Base-by-base conservation (phyloP, 2,329 filamentous ascomycete genomes). In the Scedosporium minutisporum region DNA sequence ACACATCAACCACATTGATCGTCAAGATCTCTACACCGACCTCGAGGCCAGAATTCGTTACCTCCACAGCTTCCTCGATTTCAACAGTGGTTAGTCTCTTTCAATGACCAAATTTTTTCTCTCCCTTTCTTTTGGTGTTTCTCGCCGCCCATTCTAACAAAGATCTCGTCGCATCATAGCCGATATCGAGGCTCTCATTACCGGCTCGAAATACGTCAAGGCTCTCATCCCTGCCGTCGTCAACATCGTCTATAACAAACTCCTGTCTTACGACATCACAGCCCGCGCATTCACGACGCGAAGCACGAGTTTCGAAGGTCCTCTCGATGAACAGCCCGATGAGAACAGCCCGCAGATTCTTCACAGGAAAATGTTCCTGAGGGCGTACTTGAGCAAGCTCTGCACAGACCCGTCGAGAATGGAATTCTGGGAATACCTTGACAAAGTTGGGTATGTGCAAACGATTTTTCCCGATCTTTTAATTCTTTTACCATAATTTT, bases 171-270 rank as follows among this genome's bases (percentile, higher is more conserved):
- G 3, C 48, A 5, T 18, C 9, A 41, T 64, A 90, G 89, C 82
- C 65, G 89, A 92, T 69, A 85, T 91, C 63, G 87, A 89, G 66
- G 88, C 88, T 46, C 81, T 93, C 44, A 79, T 83, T 14, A 78
- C 80, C 2, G 89, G 88, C 65, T 79, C 84, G 64, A 91, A 91
- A 72, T 91, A 91, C 75, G 87, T 92, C 76, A 89, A 88, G 69
- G 85, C 87, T n/a, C 82, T 93, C 38, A 91, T 93, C 66, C 91
- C 91, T 1, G 87, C 89, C 57, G 83, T 95, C 23, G 89, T 93
- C 69, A 91, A 93, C 74, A 89, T 92, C 64, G 88, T 93, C 41
- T 95, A 93, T 78, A 86, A 87, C 70, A 93, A 93, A 71, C 82
- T 95, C 0, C 78, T 93, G 10, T 84, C 87, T 69, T 90, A 90